Evolutionary conservation across 1,284 basidiomycete genomes (phyloP), one percentile per base, ranked within the genome.

Genomic region (Microstroma glucosiphilum): DNA sequence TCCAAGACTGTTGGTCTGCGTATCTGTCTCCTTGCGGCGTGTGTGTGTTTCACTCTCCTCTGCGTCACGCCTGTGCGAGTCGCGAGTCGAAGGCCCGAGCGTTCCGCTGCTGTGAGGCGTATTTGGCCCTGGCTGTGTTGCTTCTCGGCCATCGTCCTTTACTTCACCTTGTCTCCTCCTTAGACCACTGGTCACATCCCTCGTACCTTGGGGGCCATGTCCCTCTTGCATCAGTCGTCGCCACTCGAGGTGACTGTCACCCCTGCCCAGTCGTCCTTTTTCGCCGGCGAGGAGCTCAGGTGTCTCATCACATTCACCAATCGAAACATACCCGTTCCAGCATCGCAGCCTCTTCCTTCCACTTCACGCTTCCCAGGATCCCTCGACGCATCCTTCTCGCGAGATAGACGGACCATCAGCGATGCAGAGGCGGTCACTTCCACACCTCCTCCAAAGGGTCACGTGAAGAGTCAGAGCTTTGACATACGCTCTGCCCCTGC

Each of bases 231-330:
- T 37, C 30, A 37, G 9, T 37, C 30, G 3, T 3, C 30, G 30
- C 43, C 69, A 21, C 60, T 83, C 55, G 77, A 80, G 61, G 80
- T 84, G 37, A 80, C 80, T 0, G 81, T 84, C 57, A 86, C 80
- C 0, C 92, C 92, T 2, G 84, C 88, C 0, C 88, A 92, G 67
- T 89, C 90, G 0, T 90, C 90, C 0, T 96, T 89, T 81, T 96
- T 93, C 79, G 91, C 92, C 0, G 92, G 92, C 64, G 92, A 96
- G 79, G 82, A 85, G 0, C 90, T 94, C 80, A 83, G 86, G 6
- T 90, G 90, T 17, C 88, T 86, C 4, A 87, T 96, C 74, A 88
- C 89, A 0, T 91, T 96, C 80, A 88, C 88, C 54, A 96, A 94
- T 79, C 89, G 87, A 6, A 82, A 85, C 23, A 74, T 65, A 13